Evolutionary conservation across 139 green algal genomes (phyloP).

Genomic region (Pedinophyceae sp.): DNA sequence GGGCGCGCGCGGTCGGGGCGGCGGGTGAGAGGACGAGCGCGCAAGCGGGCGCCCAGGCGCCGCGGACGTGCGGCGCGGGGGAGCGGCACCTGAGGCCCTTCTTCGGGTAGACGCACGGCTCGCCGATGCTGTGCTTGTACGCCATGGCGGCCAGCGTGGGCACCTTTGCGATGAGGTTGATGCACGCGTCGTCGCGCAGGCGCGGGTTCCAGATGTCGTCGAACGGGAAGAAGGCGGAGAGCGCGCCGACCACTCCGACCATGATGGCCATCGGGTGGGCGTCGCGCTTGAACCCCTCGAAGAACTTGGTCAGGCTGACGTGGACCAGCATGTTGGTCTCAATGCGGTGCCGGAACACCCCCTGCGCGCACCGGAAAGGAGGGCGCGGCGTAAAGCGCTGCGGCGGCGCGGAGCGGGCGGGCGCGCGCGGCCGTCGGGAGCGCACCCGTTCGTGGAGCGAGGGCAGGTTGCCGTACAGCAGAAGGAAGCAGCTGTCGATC

Average conservation of each 20-base stretch:
- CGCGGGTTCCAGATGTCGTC: too few species aligned
- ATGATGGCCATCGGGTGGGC: conserved; percentile 61
- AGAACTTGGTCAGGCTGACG: conserved; percentile 39
- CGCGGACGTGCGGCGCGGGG: conserved; percentile 51
- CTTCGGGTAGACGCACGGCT: conserved; percentile 48
- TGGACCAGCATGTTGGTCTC: conserved; percentile 47
- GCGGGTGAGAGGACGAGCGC: conserved; percentile 36
- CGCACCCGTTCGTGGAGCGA: neutral
- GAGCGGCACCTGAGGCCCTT: conserved; percentile 32
- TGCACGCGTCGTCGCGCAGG: too few species aligned
- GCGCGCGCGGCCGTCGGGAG: too few species aligned
- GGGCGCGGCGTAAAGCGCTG: too few species aligned
- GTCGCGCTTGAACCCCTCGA: conserved; percentile 46
- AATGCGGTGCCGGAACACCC: conserved; percentile 34
- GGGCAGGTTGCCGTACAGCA: neutral
- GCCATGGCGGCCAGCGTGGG: conserved; percentile 35
- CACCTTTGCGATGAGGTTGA: conserved; percentile 32
- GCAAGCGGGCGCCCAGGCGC: too few species aligned
- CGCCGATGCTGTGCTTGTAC: conserved; percentile 51
- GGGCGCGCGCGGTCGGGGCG: too few species aligned
- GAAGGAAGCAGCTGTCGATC: conserved; percentile 29
- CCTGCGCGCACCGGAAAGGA: too few species aligned
- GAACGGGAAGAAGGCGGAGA: conserved; percentile 55
- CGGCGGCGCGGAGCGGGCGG: too few species aligned
- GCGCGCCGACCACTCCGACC: conserved; percentile 41